Evolutionary conservation across 208 protist species (phyloP), one percentile per base, ranked within the genome.

Genomic region (Porcisia deanei): DNA sequence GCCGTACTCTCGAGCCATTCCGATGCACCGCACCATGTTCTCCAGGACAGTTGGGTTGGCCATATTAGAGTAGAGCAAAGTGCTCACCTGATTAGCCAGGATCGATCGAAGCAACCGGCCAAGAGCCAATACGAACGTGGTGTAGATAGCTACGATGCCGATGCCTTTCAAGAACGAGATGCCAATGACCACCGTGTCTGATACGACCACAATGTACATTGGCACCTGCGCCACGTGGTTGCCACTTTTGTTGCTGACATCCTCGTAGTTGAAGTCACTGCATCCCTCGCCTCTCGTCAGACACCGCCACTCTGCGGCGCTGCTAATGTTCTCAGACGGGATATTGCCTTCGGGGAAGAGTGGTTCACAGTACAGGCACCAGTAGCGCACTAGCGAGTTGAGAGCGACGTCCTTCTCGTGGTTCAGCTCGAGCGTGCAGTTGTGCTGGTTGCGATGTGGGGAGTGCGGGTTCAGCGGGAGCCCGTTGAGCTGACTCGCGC

Each of bases 111-210:
- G 85, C 57, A 95, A 73, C 8, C 85, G 83, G 1, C 87, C 89
- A 0, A 97, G 58, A n/a, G 90, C 88, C 43, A 97, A 71, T 14
- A 97, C 90, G 72, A 97, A 92, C 16, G 93, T 97, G 47, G 91
- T 91, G 81, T 96, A 97, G 37, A 95, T 71, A 43, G 93, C 91
- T 37, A 97, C 80, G 47, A 95, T 90, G 63, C 91, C 87, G 47
- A 94, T 78, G 55, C 84, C 77, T 54, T 86, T 84, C 55, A 97
- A 77, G n/a, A 91, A 82, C 12, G 86, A 80, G 39, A 93, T 75
- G 47, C 83, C 84, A 69, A 81, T 80, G 22, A 86, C 84, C 5
- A 90, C 82, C 14, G 74, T 71, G 73, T 93, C 88, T 0, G 88
- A 91, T 12, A 94, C 53, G 37, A 89, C 66, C 16, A 94, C 89